Base-by-base conservation (phyloP, 139 green algal species). In the Chlamydomonas incerta region DNA sequence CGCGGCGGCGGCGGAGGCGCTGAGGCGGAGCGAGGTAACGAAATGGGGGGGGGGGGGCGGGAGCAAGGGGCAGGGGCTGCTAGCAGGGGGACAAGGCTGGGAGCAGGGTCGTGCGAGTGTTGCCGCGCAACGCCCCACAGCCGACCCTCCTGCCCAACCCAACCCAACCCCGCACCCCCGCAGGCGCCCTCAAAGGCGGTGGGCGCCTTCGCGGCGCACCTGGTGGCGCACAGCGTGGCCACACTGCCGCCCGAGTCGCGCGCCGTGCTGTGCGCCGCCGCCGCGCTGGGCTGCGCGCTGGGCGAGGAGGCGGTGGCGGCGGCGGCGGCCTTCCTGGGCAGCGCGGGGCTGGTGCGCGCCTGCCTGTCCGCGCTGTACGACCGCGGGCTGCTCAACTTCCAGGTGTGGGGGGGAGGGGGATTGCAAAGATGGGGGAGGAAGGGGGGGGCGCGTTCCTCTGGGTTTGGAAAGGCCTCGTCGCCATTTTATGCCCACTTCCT, bases 341-440 rank as follows among this genome's bases (percentile, higher is more conserved):
- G 69, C 80, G 47, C 80, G 41, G 80, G 67, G 15, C 55, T 75
- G 20, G 50, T 76, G 28, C 66, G 67, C 1, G 80, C 80, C 8
- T 50, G 35, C 50, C 66, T 85, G 50, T 77, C 66, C 67, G 50
- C 46, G 29, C 67, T 85, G 50, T 85, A 85, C 80, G 80, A 85
- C 80, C 37, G 80, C 3, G 80, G 80, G 3, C 50, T 85, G 31
- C n/a, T 85, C 3, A 57, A 52, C 6, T 85, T 70, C 80, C 80
- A 85, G 80, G 80, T 85, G 52, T 33, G 74, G 23, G 35, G 35
- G 35, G 33, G 10, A 2, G 26, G 20, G 20, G 69, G 69, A n/a
- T n/a, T n/a, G n/a, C n/a, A n/a, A n/a, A n/a, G n/a, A n/a, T n/a
- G n/a, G n/a, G n/a, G n/a, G n/a, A n/a, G n/a, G n/a, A n/a, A n/a